phyloP scores from a whole-genome alignment of 2,329 filamentous ascomycete species.

The Nothomitra cinnamomea region DNA sequence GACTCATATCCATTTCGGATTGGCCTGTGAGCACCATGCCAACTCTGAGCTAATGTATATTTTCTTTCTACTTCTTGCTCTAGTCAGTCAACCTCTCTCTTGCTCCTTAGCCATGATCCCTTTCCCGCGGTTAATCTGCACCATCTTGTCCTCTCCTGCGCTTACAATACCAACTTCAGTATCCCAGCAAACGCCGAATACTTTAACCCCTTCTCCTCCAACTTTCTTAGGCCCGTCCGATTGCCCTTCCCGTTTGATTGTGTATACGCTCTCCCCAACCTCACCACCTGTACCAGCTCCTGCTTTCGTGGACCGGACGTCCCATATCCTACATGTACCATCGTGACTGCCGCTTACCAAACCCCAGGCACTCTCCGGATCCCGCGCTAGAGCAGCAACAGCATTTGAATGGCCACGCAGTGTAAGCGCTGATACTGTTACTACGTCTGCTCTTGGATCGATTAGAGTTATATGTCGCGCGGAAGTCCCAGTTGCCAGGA shows the following conservation, averaged over 20 bases:
- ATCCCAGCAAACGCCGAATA: constrained; percentile 81
- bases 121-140: constrained; percentile 71
- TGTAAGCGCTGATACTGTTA: constrained; percentile 71
- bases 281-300: constrained; percentile 27
- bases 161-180: constrained; percentile 74
- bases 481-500: constrained; percentile 60
- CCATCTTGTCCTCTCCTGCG: constrained; percentile 79
- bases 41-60: too few relatives aligned
- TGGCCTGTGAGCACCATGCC: too few relatives aligned
- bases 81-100: background rate
- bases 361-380: constrained; percentile 57
- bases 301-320: constrained; percentile 49
- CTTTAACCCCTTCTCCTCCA: constrained; percentile 73
- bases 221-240: constrained; percentile 38
- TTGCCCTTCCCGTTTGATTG: constrained; percentile 58
- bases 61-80: background rate
- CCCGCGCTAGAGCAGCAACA: constrained; percentile 39
- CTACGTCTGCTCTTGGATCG: constrained; percentile 66
- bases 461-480: constrained; percentile 83
- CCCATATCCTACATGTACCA: constrained; percentile 86
- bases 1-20: too few relatives aligned
- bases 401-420: constrained; percentile 74
- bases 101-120: constrained; percentile 21
- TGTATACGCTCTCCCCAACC: constrained; percentile 58
- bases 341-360: constrained; percentile 83